Base-by-base conservation (phyloP, 2,329 filamentous ascomycete genomes). In the Chaetothyriales sp. region DNA sequence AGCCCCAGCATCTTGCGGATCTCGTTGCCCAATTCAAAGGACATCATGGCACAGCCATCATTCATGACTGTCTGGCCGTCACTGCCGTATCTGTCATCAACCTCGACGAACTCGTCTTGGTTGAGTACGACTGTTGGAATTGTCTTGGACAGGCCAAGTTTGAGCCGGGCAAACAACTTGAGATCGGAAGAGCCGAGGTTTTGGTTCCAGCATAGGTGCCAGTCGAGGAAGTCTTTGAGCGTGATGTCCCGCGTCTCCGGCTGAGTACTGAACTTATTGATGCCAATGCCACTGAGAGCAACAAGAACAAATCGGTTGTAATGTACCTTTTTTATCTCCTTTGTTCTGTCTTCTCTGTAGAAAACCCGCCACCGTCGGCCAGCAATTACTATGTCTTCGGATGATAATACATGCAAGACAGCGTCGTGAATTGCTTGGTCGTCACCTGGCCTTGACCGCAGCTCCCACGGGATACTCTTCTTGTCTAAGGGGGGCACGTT, bases 21-120 rank as follows among this genome's bases (percentile, higher is more conserved):
- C 8, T 61, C 55, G 32, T 63, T 61, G 5, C 74, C 75, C 1
- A 76, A 69, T 2, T 66, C 66, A 10, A 70, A 66, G 0, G 78
- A 81, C 51, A 81, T 78, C 2, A 65, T 49, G 5, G 70, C 69
- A 55, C 78, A 81, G 1, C 79, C 71, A 51, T 73, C 71, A 51
- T 73, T 72, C 71, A 73, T 73, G 0, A 70, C 65, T 10, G 59
- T 25, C 18, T 47, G 4, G 18, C 52, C 45, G 15, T 43, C 36
- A 5, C 12, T 39, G 8, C 43, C 39, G 19, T 19, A 12, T 51
- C 6, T 57, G 51, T 72, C 65, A 47, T 51, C 52, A 12, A 66
- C 50, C 20, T 62, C 59, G 19, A 69, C 48, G 26, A 72, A 63
- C 46, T 73, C 67, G 3, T 59, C 47, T 7, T 65, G 66, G 12